These are phyloP conservation scores for Tricholoma terreum DNA, from an alignment of 768 basidiomycete species.

Conservation along the genomic window DNA sequence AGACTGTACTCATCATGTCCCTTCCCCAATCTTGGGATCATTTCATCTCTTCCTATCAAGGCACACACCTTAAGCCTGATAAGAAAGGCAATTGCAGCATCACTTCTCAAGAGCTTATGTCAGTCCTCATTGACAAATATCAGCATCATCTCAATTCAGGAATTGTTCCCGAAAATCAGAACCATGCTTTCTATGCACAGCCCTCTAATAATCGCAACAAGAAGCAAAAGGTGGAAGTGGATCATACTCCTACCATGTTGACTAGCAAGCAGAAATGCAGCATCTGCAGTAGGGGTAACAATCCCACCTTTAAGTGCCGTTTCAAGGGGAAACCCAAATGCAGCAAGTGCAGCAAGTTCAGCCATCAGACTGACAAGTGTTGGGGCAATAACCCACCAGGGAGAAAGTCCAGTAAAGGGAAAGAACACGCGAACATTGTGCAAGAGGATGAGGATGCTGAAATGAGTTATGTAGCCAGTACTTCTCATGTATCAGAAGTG, in stretches of 20 bases:
- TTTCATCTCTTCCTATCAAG: too few species aligned
- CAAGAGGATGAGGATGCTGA: not conserved
- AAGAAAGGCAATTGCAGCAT: too few species aligned
- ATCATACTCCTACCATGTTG: not conserved
- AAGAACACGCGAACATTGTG: not conserved
- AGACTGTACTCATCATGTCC: too few species aligned
- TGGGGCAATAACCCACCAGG: not conserved
- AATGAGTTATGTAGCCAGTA: too few species aligned
- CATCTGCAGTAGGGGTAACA: not conserved
- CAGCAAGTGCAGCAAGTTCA: not conserved
- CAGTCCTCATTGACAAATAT: too few species aligned
- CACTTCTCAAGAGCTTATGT: too few species aligned
- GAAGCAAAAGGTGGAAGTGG: not conserved
- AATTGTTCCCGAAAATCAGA: too few species aligned
- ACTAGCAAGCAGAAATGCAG: not conserved
- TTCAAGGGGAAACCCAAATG: not conserved
- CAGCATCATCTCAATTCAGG: too few species aligned
- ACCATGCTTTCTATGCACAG: not conserved
- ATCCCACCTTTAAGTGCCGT: not conserved
- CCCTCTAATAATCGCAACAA: not conserved
- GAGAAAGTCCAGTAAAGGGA: not conserved
- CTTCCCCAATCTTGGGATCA: too few species aligned
- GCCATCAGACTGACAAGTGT: not conserved
- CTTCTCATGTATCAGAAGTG: too few species aligned
- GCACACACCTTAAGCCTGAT: too few species aligned